Evolutionary conservation across 768 basidiomycete species (phyloP).

Genomic region (Tulasnella sp.): DNA sequence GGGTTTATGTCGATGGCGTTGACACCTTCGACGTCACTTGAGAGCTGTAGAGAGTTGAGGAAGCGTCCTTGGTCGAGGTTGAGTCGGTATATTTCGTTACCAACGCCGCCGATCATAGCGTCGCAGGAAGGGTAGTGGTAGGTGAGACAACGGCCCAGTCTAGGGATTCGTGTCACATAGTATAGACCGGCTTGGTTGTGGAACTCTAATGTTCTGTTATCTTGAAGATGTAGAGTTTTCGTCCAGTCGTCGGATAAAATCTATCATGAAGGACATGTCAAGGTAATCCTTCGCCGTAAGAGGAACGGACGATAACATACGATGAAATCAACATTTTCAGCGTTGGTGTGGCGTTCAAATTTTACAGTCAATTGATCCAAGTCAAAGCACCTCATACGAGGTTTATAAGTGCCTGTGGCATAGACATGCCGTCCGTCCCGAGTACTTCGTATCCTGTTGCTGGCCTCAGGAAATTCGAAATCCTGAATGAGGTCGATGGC

Average conservation of each 20-base stretch:
- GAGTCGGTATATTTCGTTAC: slow-evolving; percentile 79
- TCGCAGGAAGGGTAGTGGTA: slow-evolving; percentile 95
- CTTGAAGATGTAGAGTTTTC: slow-evolving; percentile 92
- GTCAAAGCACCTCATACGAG: slow-evolving; percentile 93
- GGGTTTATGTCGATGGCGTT: slow-evolving; percentile 89
- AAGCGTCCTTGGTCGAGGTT: slow-evolving; percentile 94
- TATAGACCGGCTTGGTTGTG: slow-evolving; percentile 92
- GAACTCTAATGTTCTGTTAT: slow-evolving; percentile 85
- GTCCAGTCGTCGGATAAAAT: slow-evolving; percentile 98
- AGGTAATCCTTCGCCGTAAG: not conserved
- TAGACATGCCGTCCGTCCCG: slow-evolving; percentile 85
- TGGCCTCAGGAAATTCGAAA: slow-evolving; percentile 95
- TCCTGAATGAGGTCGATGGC: slow-evolving; percentile 87
- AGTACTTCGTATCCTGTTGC: slow-evolving; percentile 81
- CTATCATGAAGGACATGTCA: slow-evolving; percentile 31
- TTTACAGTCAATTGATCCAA: slow-evolving; percentile 83
- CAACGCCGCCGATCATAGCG: slow-evolving; percentile 70
- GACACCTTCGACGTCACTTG: slow-evolving; percentile 58
- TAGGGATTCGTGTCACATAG: slow-evolving; percentile 86
- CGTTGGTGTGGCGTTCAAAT: slow-evolving; percentile 91
- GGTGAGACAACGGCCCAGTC: slow-evolving; percentile 79
- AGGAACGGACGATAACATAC: slow-evolving; percentile 49
- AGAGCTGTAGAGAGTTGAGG: slow-evolving; percentile 62
- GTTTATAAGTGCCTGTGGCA: slow-evolving; percentile 96
- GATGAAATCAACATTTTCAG: slow-evolving; percentile 96